phyloP scores from a whole-genome alignment of 768 basidiomycete genomes.

The Leucocoprinus sp. region DNA sequence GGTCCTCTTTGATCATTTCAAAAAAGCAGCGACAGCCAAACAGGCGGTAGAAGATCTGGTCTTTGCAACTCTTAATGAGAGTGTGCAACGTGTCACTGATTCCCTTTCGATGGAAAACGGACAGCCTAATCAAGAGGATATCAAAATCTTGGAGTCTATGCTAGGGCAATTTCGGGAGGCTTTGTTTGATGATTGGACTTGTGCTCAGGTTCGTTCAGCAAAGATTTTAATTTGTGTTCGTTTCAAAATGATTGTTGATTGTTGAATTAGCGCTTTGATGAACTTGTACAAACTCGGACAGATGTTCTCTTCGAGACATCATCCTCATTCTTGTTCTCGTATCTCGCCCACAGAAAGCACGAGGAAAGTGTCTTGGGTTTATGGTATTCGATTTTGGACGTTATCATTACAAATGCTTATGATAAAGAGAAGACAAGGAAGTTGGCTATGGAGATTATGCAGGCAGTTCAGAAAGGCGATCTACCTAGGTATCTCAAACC shows the following conservation, averaged over 20 bases:
- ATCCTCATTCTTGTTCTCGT: constrained; percentile 40
- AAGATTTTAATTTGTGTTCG: neutral
- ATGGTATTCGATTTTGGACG: constrained; percentile 43
- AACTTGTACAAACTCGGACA: constrained; percentile 15
- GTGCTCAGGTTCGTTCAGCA: constrained; percentile 34
- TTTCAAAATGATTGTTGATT: neutral
- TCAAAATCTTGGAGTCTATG: constrained; percentile 21
- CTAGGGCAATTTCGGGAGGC: constrained; percentile 44
- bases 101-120: constrained; percentile 6
- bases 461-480: constrained; percentile 26
- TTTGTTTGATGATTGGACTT: constrained; percentile 35
- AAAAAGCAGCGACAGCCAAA: constrained; percentile 19
- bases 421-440: constrained; percentile 13
- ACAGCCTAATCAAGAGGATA: neutral
- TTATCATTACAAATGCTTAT: constrained; percentile 27
- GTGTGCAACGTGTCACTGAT: constrained; percentile 26
- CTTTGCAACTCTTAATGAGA: constrained; percentile 24
- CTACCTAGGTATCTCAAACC: constrained; percentile 43
- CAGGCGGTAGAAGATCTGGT: constrained; percentile 22
- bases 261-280: constrained; percentile 36
- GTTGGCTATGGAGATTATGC: constrained; percentile 21
- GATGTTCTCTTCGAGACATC: constrained; percentile 28
- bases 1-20: constrained; percentile 33
- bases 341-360: constrained; percentile 37
- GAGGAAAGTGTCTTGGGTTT: constrained; percentile 23